A percentile compares a stretch with the other conserved stretches of the same genome.
These are phyloP conservation scores for Ascosphaera aggregata DNA, from an alignment of 2,329 filamentous ascomycete species.

Conservation along the genomic window DNA sequence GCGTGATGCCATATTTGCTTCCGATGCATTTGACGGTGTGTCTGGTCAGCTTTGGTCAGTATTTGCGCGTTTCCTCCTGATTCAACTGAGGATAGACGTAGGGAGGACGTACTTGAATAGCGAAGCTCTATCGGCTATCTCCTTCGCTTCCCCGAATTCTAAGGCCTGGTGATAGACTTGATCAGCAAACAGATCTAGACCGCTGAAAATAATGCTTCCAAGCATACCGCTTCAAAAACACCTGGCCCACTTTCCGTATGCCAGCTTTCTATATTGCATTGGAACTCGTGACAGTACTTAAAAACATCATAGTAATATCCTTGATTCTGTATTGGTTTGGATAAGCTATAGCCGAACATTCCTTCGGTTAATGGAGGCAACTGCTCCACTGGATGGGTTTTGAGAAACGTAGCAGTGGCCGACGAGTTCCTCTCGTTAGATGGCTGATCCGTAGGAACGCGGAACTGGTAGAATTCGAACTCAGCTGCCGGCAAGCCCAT, in stretches of 20 bases:
- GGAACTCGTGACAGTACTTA: conserved; percentile 53
- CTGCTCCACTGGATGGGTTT: conserved; percentile 45
- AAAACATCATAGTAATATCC: conserved; percentile 83
- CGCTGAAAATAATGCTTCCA: no score
- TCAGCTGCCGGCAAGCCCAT: conserved; percentile 35
- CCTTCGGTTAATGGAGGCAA: conserved; percentile 68
- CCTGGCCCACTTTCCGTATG: conserved; percentile 86
- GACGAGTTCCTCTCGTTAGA: conserved; percentile 35
- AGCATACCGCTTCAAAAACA: conserved; percentile 65
- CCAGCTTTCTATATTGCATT: conserved; percentile 76
- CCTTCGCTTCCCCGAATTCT: conserved; percentile 64
- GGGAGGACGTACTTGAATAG: conserved; percentile 53
- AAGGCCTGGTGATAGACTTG: conserved; percentile 32
- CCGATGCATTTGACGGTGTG: conserved; percentile 78
- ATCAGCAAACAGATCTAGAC: no score
- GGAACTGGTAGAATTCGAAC: conserved; percentile 89
- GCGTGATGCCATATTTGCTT: conserved; percentile 71
- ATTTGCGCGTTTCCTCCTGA: conserved; percentile 2
- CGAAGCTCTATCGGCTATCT: conserved; percentile 79
- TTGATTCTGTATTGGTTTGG: conserved; percentile 67
- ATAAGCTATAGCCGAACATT: conserved; percentile 91
- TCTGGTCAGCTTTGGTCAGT: conserved; percentile 18
- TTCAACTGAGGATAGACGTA: not conserved
- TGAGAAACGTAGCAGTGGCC: conserved; percentile 50
- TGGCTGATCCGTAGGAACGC: conserved; percentile 31